Conservation (phyloP, 371 early-diverging fungal genomes). For the Mucor racemosus region DNA sequence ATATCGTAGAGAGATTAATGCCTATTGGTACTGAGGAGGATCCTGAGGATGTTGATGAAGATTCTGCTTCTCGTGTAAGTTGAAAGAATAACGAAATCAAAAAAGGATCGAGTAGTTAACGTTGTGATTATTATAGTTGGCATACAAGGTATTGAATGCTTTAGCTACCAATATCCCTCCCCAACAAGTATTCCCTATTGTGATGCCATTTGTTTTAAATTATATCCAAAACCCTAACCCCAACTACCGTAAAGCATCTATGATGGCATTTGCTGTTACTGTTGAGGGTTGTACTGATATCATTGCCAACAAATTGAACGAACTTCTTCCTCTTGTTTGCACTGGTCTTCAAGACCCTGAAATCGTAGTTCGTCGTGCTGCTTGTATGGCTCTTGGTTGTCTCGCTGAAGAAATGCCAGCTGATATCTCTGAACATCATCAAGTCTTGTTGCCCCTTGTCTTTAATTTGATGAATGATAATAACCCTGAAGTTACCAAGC, state of each 20-base stretch:
- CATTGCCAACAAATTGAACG: conserved; percentile 70
- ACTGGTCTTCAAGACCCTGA: conserved; percentile 81
- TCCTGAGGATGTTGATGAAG: conserved; percentile 82
- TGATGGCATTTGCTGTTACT: conserved; percentile 82
- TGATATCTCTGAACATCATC: conserved; percentile 78
- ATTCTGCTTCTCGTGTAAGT: conserved; percentile 67
- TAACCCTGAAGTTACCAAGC: conserved; percentile 68
- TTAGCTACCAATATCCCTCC: conserved; percentile 83
- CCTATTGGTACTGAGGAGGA: conserved; percentile 84
- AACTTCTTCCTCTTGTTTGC: conserved; percentile 73
- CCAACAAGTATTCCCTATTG: conserved; percentile 82
- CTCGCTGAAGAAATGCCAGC: conserved; percentile 80
- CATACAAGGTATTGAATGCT: conserved; percentile 72
- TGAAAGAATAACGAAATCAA: background rate
- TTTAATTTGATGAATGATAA: conserved; percentile 78
- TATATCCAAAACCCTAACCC: conserved; percentile 78
- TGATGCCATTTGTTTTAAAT: conserved; percentile 68
- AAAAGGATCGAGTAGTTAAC: background rate
- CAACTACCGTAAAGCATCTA: conserved; percentile 77
- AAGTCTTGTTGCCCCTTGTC: conserved; percentile 77
- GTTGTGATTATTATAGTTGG: conserved; percentile 34
- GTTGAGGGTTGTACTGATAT: conserved; percentile 89
- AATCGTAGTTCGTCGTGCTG: conserved; percentile 77
- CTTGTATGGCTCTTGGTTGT: conserved; percentile 84
- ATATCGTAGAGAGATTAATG: conserved; percentile 76